A percentile compares a stretch with the other conserved stretches of the same genome.
These are phyloP conservation scores for Tephrocybe sp. DNA, from an alignment of 768 basidiomycete species.

Conservation along the genomic window DNA sequence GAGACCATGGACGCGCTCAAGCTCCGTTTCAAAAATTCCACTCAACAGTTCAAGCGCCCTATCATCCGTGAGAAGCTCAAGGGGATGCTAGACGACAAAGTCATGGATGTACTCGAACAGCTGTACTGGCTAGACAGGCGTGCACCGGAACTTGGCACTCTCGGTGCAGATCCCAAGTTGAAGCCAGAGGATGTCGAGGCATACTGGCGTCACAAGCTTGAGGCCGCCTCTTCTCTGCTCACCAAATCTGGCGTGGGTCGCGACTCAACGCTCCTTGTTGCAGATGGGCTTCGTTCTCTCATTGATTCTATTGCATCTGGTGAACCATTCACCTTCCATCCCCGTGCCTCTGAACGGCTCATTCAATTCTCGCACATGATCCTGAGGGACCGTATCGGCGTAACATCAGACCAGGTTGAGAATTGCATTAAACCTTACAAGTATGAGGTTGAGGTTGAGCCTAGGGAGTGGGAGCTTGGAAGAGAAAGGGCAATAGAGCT, in stretches of 20 bases:
- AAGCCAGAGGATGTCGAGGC: constrained; percentile 77
- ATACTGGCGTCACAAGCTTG: constrained; percentile 96
- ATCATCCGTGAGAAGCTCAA: constrained; percentile 87
- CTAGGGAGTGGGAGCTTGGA: constrained; percentile 88
- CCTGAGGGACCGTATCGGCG: constrained; percentile 85
- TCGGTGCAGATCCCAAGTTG: constrained; percentile 69
- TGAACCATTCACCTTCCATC: constrained; percentile 93
- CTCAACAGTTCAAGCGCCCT: constrained; percentile 83
- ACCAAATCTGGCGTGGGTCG: constrained; percentile 96
- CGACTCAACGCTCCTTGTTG: constrained; percentile 90
- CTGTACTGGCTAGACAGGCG: constrained; percentile 96
- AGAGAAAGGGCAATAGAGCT: constrained; percentile 70
- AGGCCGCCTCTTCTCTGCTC: constrained; percentile 87
- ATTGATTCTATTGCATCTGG: constrained; percentile 86
- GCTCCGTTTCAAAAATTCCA: constrained; percentile 82
- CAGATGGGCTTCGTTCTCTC: constrained; percentile 85
- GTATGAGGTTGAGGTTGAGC: constrained; percentile 95
- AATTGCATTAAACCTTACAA: constrained; percentile 99
- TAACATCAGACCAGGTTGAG: constrained; percentile 98
- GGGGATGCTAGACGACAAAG: constrained; percentile 89
- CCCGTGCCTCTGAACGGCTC: constrained; percentile 83
- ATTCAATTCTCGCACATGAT: constrained; percentile 92
- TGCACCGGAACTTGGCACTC: constrained; percentile 64
- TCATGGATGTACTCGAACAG: constrained; percentile 96
- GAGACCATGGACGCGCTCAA: constrained; percentile 96